Percentiles rank a stretch among this genome's conserved stretches.
phyloP scores from a whole-genome alignment of 2,329 filamentous ascomycete genomes.

The Pestalotiopsis sp. region DNA sequence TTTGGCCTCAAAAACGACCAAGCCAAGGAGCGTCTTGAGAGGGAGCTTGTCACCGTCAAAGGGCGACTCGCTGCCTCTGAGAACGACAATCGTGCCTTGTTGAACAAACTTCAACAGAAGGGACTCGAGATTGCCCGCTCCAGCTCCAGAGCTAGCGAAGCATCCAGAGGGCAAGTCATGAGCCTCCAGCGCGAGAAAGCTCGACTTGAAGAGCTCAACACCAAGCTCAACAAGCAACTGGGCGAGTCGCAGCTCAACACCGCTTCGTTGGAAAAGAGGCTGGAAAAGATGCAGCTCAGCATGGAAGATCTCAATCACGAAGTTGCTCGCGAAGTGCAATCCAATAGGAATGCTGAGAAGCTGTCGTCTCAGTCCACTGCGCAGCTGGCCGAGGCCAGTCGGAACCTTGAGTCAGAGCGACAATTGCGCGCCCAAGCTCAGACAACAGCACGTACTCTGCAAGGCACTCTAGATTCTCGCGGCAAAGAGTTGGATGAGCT shows the following conservation, averaged over 20 bases:
- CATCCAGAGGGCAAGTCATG: constrained; percentile 74
- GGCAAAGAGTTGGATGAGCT: constrained; percentile 82
- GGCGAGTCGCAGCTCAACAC: constrained; percentile 84
- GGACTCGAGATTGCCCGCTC: constrained; percentile 94
- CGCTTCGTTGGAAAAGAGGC: constrained; percentile 87
- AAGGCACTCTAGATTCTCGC: constrained; percentile 76
- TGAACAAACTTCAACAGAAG: constrained; percentile 98
- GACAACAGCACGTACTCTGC: constrained; percentile 79
- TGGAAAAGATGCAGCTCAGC: constrained; percentile 86
- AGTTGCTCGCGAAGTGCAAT: constrained; percentile 85
- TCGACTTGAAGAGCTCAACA: constrained; percentile 81
- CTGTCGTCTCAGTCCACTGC: constrained; percentile 77
- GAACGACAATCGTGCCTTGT: constrained; percentile 91
- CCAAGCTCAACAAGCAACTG: constrained; percentile 79
- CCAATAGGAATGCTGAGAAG: constrained; percentile 88
- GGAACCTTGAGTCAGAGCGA: constrained; percentile 86
- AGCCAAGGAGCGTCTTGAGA: constrained; percentile 89
- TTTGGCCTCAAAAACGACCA: constrained; percentile 91
- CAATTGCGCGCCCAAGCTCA: constrained; percentile 86
- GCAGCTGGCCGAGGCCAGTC: constrained; percentile 86
- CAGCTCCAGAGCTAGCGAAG: constrained; percentile 82
- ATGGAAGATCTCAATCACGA: constrained; percentile 94
- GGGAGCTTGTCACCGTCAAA: constrained; percentile 88
- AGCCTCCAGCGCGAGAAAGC: constrained; percentile 82
- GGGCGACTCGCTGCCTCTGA: constrained; percentile 89